These are phyloP conservation scores for Alternaria gaisen DNA, from an alignment of 2,329 filamentous ascomycete genomes.

Conservation along the genomic window DNA sequence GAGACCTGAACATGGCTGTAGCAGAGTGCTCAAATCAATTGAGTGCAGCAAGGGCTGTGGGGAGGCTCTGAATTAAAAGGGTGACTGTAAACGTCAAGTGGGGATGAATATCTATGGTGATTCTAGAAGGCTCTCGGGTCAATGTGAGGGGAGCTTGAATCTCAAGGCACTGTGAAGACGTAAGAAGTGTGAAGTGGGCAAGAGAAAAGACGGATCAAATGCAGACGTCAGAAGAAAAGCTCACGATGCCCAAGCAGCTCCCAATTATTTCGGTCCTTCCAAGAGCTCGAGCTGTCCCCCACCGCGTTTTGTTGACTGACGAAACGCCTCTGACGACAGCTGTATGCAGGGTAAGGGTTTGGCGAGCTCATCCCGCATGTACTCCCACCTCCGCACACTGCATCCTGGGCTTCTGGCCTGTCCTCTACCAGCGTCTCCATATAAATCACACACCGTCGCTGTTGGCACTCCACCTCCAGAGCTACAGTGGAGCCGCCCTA, in stretches of 20 bases:
- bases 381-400: constrained; percentile 18
- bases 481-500: constrained; percentile 22
- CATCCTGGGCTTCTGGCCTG: constrained; percentile 10
- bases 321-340: constrained; percentile 36
- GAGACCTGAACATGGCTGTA: constrained; percentile 46
- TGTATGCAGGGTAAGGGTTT: constrained; percentile 33
- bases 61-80: constrained; percentile 10
- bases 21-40: constrained; percentile 9
- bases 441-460: constrained; percentile 30
- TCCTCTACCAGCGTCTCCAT: constrained; percentile 27
- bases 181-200: constrained; percentile 4
- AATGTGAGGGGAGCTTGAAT: constrained; percentile 3
- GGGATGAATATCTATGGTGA: not conserved
- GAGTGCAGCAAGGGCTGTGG: not conserved
- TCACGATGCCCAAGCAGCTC: constrained; percentile 19
- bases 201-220: constrained; percentile 4
- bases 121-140: constrained; percentile 9
- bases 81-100: constrained; percentile 2
- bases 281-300: constrained; percentile 28
- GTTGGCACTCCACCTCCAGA: constrained; percentile 28
- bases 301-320: constrained; percentile 23
- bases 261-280: constrained; percentile 19
- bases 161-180: constrained; percentile 24
- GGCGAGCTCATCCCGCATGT: constrained; percentile 23
- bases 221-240: constrained; percentile 9